Base-by-base conservation (phyloP, 2,329 filamentous ascomycete genomes). In the Hymenotorrendiella dingleyae region DNA sequence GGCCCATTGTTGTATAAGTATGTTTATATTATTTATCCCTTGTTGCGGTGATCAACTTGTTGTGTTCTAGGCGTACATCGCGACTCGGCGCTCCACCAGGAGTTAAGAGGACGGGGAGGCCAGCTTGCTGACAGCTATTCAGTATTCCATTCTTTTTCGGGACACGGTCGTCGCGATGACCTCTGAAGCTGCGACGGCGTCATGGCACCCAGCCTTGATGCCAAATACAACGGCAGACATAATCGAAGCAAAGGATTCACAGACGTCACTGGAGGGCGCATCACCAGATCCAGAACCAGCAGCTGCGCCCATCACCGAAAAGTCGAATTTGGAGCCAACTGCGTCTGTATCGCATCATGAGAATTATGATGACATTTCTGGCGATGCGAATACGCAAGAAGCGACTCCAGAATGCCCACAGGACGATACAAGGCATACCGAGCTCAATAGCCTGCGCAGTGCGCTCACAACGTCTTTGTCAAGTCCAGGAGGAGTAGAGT, bases 161-260 rank as follows among this genome's bases (percentile, higher is more conserved):
- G 28, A 36, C 41, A 45, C 30, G 40, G 24, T 23, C 32, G 8
- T 49, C 45, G 48, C 52, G 46, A 73, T 74, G 70, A 52, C 66
- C 43, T 66, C 66, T 42, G 64, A 68, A 58, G 62, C 63, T 48
- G 59, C 65, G 33, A 63, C 58, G 53, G 62, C 67, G 49, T 65
- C 69, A 45, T 74, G 71, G 71, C 65, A 76, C 62, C 71, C 72
- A 43, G 71, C 73, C 36, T 62, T 69, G 56, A 72, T 70, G 70
- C 71, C 72, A 47, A 65, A 74, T 54, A 58, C 62, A 43, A 42
- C 47, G 29, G 52, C 56, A 36, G 52, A 56, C 23, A 28, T 47
- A 47, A 45, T 50, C 33, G 42, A 45, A 28, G 22, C 46, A 30
- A 42, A 53, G 21, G 16, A 47, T 9, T 30, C 19, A 14, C 36